Percentiles rank a stretch among this genome's conserved stretches.
Conservation (phyloP, 495 filamentous ascomycete genomes). For the Penicillium taxi region DNA sequence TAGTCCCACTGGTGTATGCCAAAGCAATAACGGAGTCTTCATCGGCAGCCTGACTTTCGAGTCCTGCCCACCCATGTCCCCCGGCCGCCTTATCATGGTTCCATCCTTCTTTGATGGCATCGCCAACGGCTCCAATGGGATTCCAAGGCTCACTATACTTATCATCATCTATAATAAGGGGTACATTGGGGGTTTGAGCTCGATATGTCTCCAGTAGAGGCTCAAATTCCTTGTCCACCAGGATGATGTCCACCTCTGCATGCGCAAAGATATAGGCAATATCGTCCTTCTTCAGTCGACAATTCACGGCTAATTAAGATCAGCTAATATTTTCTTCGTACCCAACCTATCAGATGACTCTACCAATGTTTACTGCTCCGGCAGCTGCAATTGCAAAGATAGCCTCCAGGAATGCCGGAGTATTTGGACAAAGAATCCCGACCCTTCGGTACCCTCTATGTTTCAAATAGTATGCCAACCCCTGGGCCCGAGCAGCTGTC, state of each 20-base stretch:
- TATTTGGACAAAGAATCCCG: slow-evolving; percentile 84
- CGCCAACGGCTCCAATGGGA: slow-evolving; percentile 71
- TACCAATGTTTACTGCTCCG: slow-evolving; percentile 68
- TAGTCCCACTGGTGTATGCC: slow-evolving; percentile 90
- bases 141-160: slow-evolving; percentile 28
- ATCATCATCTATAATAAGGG: slow-evolving; percentile 76
- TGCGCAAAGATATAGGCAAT: slow-evolving; percentile 85
- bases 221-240: slow-evolving; percentile 74
- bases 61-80: slow-evolving; percentile 64
- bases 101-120: slow-evolving; percentile 74
- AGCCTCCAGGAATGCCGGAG: slow-evolving; percentile 84
- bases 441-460: slow-evolving; percentile 61
- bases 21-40: slow-evolving; percentile 81
- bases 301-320: slow-evolving; percentile 59
- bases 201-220: slow-evolving; percentile 59
- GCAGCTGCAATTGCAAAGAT: slow-evolving; percentile 86
- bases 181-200: slow-evolving; percentile 48
- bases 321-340: too few species aligned
- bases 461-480: slow-evolving; percentile 77
- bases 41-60: slow-evolving; percentile 56
- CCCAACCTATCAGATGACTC: slow-evolving; percentile 3
- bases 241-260: slow-evolving; percentile 76
- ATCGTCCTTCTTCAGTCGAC: slow-evolving; percentile 79
- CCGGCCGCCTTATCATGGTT: slow-evolving; percentile 55
- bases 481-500: slow-evolving; percentile 73